A percentile compares a stretch with the other conserved stretches of the same genome.
Evolutionary conservation across 31 red algal genomes (phyloP).

Genomic region (Odonthalia washingtoniensis): DNA sequence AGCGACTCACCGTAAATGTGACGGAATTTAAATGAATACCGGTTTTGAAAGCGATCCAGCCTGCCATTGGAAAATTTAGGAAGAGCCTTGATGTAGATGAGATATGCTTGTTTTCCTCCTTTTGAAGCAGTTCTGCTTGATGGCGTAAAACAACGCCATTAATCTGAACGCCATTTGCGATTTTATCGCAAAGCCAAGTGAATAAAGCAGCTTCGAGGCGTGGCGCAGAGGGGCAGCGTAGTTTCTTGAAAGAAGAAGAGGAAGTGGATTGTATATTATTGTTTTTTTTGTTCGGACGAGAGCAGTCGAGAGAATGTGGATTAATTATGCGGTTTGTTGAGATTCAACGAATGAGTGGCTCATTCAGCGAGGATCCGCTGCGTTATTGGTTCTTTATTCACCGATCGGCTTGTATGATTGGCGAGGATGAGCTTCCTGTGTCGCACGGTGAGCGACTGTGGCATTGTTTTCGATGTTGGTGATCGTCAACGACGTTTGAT

Average conservation of each 20-base stretch:
- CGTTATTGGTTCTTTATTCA: neutral
- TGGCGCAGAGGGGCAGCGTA: neutral
- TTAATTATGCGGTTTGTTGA: neutral
- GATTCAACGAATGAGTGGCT: neutral
- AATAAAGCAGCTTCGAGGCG: neutral
- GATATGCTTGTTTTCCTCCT: too few species aligned
- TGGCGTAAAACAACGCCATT: too few species aligned
- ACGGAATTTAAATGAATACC: neutral
- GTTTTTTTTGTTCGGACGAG: neutral
- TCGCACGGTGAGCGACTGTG: neutral
- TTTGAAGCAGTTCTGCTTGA: too few species aligned
- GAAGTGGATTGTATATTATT: too few species aligned
- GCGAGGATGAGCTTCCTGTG: neutral
- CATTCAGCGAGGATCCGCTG: neutral
- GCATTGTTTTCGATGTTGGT: too few species aligned
- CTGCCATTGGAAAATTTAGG: slow-evolving; percentile 37
- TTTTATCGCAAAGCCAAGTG: neutral
- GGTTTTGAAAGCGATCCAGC: slow-evolving; percentile 17
- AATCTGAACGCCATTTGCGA: neutral
- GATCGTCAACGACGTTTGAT: too few species aligned
- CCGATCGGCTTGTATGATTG: neutral
- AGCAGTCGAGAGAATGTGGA: neutral
- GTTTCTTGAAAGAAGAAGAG: neutral
- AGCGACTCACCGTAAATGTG: slow-evolving; percentile 15
- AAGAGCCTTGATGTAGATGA: neutral